These are phyloP conservation scores for Rugonectria rugulosa DNA, from an alignment of 2,329 filamentous ascomycete species.

Conservation along the genomic window DNA sequence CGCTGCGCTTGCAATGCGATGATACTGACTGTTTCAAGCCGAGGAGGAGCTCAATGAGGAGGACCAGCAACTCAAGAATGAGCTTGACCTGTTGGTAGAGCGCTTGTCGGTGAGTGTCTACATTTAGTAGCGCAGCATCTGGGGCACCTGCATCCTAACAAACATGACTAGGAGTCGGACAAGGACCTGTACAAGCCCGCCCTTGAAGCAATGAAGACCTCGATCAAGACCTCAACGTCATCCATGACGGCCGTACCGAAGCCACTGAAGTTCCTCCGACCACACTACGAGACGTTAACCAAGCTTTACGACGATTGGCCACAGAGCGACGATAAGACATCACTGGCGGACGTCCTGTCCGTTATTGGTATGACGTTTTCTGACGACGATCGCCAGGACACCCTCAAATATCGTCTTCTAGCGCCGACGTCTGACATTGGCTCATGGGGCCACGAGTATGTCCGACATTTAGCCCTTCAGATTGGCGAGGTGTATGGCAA, in stretches of 20 bases:
- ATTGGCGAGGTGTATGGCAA: constrained; percentile 95
- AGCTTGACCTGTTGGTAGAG: constrained; percentile 98
- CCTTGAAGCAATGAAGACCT: constrained; percentile 95
- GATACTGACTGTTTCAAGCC: constrained; percentile 40
- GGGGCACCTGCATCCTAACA: too few species aligned
- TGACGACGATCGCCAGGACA: constrained; percentile 94
- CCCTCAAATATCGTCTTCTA: constrained; percentile 91
- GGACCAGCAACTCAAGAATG: constrained; percentile 96
- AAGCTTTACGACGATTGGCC: constrained; percentile 92
- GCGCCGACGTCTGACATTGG: constrained; percentile 91
- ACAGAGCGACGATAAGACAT: constrained; percentile 82
- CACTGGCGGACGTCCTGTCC: constrained; percentile 92
- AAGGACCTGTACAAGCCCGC: constrained; percentile 88
- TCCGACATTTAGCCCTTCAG: constrained; percentile 92
- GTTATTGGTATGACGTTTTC: constrained; percentile 99
- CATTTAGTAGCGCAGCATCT: neutral
- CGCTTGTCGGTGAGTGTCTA: constrained; percentile 79
- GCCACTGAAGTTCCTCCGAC: constrained; percentile 95
- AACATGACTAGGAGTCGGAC: constrained; percentile 88
- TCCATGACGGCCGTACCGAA: constrained; percentile 99
- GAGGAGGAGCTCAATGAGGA: constrained; percentile 95
- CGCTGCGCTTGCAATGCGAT: constrained; percentile 18
- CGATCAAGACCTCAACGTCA: constrained; percentile 98
- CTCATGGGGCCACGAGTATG: constrained; percentile 99
- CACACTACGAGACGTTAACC: constrained; percentile 90